These are phyloP conservation scores for Phytopythium cucurbitacearum DNA, from an alignment of 352 stramenopile genomes.

Conservation along the genomic window DNA sequence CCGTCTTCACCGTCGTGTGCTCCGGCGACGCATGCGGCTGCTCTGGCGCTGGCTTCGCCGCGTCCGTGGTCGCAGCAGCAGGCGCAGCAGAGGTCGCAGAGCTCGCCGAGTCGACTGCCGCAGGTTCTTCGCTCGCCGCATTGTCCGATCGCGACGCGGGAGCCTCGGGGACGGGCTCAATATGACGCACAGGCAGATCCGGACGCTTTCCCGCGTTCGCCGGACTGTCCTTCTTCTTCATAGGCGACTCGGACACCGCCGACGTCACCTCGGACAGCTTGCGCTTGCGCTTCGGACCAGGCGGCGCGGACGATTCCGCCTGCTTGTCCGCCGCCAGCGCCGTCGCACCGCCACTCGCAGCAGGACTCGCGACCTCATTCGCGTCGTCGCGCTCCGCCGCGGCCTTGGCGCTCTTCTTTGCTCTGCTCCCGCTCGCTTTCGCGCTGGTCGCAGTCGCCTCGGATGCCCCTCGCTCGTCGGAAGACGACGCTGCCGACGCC, in stretches of 20 bases:
- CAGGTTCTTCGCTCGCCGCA: constrained; percentile 6
- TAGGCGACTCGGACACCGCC: constrained; percentile 9
- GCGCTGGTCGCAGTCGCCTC: constrained; percentile 15
- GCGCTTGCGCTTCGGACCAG: constrained; percentile 32
- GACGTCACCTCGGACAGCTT: constrained; percentile 23
- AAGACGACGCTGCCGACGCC: background rate
- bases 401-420: constrained; percentile 26
- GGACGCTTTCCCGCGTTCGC: background rate
- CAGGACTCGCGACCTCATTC: background rate
- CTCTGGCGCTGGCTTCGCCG: background rate
- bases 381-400: constrained; percentile 22
- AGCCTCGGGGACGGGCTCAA: background rate
- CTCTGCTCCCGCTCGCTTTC: constrained; percentile 13
- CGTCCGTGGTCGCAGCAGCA: background rate
- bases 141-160: background rate
- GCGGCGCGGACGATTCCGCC: background rate
- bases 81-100: constrained; percentile 1
- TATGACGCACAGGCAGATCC: too few relatives aligned
- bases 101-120: background rate
- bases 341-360: constrained; percentile 17
- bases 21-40: constrained; percentile 27
- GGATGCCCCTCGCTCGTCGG: background rate
- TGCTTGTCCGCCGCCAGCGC: constrained; percentile 13
- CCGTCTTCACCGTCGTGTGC: constrained; percentile 20
- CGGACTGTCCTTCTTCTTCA: constrained; percentile 9